phyloP scores from a whole-genome alignment of 1,284 basidiomycete genomes.

The Phellinidium pouzarii region DNA sequence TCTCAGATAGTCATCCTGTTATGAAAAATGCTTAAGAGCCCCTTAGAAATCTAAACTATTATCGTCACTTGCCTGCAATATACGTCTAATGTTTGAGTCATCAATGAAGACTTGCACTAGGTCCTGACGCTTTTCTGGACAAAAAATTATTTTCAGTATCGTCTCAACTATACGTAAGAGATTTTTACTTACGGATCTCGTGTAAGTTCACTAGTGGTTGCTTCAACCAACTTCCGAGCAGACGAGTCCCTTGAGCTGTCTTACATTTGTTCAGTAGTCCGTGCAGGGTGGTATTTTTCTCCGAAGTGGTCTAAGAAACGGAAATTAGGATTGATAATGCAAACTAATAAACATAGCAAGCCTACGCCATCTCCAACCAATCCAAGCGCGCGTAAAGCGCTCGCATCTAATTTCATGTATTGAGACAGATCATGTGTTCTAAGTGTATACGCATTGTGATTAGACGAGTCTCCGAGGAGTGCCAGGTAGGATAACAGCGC shows the following conservation, averaged over 20 bases:
- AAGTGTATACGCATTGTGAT: constrained; percentile 79
- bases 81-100: constrained; percentile 66
- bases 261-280: constrained; percentile 94
- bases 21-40: constrained; percentile 1
- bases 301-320: constrained; percentile 37
- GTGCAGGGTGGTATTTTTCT: constrained; percentile 82
- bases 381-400: constrained; percentile 87
- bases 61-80: constrained; percentile 54
- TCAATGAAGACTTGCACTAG: constrained; percentile 86
- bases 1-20: constrained; percentile 79
- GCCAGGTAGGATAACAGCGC: constrained; percentile 83
- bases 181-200: constrained; percentile 68
- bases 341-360: constrained; percentile 12
- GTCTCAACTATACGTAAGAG: constrained; percentile 3
- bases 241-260: constrained; percentile 89
- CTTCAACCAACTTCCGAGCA: constrained; percentile 92
- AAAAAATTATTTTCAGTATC: background rate
- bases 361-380: constrained; percentile 57
- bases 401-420: constrained; percentile 95
- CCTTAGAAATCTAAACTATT: constrained; percentile 3
- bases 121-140: constrained; percentile 71
- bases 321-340: background rate
- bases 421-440: constrained; percentile 88
- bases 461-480: constrained; percentile 76
- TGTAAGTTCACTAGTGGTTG: constrained; percentile 94